Base-by-base conservation (phyloP, 1,284 basidiomycete species). In the Sporisorium graminicola region DNA sequence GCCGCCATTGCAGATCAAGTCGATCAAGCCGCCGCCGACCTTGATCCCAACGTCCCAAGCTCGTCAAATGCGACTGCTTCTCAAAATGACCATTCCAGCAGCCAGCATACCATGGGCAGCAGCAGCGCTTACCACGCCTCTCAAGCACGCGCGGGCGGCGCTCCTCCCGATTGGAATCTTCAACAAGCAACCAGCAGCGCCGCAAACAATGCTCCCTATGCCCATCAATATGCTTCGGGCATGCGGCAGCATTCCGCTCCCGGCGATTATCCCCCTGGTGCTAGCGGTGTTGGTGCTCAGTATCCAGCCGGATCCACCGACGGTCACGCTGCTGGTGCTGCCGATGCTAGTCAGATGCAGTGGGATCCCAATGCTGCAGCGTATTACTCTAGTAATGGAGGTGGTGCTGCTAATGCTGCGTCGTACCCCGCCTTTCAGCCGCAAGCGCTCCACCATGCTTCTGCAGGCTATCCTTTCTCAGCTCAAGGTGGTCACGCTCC, bases 1-100 rank as follows among this genome's bases (percentile, higher is more conserved):
- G 77, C 74, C n/a, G 80, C 80, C 26, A 82, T 82, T 27, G 71
- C 79, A 6, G 69, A 77, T 26, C 70, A 80, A 29, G 72, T 82
- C 31, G 80, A 82, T 27, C 72, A 78, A 37, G 69, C 79, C 22
- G 79, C 80, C 0, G 73, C 70, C 5, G 74, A 80, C 37, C 64
- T 82, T 33, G 68, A 77, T 57, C 61, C 57, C 22, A 64, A 74
- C 43, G 40, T 43, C 2, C 5, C 51, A n/a, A 27, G 6, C 16
- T 44, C 59, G 14, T 40, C 63, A 1, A 31, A 18, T 16, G 61
- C 61, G n/a, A 18, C 13, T 2, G 58, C 61, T 8, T 68, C 64
- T 12, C 53, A 68, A 7, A 60, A n/a, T 24, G 64, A 54, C 7
- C 58, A 65, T 27, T 58, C 62, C 16, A 58, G 57, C 24, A 62